Percentiles rank a stretch among this genome's conserved stretches.
Conservation (phyloP, 164 flowering plant genomes). For the Paratinospora sagittata region DNA sequence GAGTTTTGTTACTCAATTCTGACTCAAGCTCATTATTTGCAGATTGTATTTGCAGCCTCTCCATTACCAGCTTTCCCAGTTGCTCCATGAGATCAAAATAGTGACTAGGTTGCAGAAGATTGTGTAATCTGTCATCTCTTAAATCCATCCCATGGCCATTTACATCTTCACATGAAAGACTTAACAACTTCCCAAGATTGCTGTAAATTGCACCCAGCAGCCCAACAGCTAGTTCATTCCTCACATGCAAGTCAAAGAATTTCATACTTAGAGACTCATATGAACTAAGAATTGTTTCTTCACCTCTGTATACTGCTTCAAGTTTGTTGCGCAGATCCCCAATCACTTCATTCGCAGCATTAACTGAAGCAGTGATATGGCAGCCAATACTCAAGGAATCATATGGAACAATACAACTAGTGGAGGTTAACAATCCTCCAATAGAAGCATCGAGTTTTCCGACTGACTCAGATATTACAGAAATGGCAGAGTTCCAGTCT, state of each 20-base stretch:
- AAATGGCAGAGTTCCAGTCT: constrained; percentile 39
- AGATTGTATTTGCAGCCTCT: constrained; percentile 45
- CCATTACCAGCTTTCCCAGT: constrained; percentile 35
- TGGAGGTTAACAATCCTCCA: constrained; percentile 12
- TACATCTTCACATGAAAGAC: constrained; percentile 21
- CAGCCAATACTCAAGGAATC: constrained; percentile 23
- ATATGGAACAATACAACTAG: constrained; percentile 12
- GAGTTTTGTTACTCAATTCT: constrained; percentile 36
- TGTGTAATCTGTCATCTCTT: constrained; percentile 23
- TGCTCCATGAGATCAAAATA: constrained; percentile 36
- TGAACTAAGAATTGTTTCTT: constrained; percentile 26
- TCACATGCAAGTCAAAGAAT: constrained; percentile 30
- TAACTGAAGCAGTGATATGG: constrained; percentile 37
- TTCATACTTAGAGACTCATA: constrained; percentile 36
- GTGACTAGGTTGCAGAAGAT: constrained; percentile 32
- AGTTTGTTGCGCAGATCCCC: constrained; percentile 43
- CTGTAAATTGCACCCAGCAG: constrained; percentile 37
- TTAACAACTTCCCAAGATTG: constrained; percentile 35
- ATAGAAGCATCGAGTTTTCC: constrained; percentile 41
- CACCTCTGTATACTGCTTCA: constrained; percentile 38
- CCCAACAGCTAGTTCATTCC: constrained; percentile 36
- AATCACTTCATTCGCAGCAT: constrained; percentile 46
- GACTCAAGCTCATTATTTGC: constrained; percentile 33
- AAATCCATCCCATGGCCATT: constrained; percentile 22
- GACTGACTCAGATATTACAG: constrained; percentile 34